Percentiles rank a stretch among this genome's conserved stretches.
phyloP scores from a whole-genome alignment of 805 yeast species.

The Pichia manshurica region DNA sequence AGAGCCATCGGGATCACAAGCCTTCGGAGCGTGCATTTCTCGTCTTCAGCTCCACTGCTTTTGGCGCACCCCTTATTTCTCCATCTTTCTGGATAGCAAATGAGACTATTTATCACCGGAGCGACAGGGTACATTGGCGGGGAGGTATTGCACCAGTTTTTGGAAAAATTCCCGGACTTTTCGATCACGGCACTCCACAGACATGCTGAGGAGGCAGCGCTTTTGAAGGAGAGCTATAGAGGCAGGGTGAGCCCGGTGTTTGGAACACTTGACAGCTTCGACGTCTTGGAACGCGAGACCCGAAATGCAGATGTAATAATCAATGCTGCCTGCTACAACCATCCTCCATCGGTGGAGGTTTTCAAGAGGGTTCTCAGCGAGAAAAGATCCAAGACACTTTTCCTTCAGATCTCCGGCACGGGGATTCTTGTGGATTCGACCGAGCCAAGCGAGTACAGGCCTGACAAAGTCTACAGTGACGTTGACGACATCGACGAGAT shows the following conservation, averaged over 20 bases:
- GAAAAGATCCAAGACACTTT: neutral
- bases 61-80: too few species aligned
- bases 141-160: constrained; percentile 1
- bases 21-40: too few species aligned
- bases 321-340: neutral
- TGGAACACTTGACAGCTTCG: neutral
- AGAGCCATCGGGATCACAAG: too few species aligned
- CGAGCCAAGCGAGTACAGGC: neutral
- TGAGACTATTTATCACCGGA: constrained; percentile 1
- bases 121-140: constrained; percentile 4
- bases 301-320: neutral
- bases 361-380: neutral
- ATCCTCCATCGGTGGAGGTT: neutral
- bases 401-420: constrained; percentile 1
- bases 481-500: constrained; percentile 4
- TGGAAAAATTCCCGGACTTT: neutral
- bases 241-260: neutral
- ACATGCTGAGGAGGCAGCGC: neutral
- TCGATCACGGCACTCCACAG: neutral
- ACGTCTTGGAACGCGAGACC: neutral
- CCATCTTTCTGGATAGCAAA: neutral
- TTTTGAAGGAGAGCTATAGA: neutral
- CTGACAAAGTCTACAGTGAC: constrained; percentile 1
- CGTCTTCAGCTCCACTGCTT: too few species aligned
- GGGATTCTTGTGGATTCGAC: neutral